These are phyloP conservation scores for Dendrobium catenatum DNA, from an alignment of 106 monocot genomes.

Conservation along the genomic window DNA sequence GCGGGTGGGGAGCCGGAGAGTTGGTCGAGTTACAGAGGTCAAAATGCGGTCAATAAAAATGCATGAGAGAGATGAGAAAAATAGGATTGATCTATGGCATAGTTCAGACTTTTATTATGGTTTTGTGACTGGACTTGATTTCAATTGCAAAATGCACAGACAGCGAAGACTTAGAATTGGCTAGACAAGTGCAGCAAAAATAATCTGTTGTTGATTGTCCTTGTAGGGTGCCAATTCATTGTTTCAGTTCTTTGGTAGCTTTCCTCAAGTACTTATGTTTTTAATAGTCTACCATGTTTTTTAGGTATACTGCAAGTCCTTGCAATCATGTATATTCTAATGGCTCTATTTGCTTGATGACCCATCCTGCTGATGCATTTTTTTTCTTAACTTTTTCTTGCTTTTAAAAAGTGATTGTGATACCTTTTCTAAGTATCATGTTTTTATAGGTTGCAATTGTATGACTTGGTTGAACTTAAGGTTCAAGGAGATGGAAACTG, in stretches of 20 bases:
- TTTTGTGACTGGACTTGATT: too few relatives aligned
- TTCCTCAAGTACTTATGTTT: not conserved
- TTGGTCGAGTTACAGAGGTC: too few relatives aligned
- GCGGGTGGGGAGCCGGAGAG: too few relatives aligned
- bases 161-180: too few relatives aligned
- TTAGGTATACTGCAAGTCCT: not conserved
- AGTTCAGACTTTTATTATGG: too few relatives aligned
- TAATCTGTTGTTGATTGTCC: not conserved
- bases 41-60: too few relatives aligned
- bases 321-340: not conserved
- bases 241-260: not conserved
- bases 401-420: not conserved
- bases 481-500: conserved; percentile 81
- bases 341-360: not conserved
- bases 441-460: conserved; percentile 46
- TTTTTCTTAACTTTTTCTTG: not conserved
- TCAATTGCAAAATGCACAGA: too few relatives aligned
- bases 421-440: not conserved
- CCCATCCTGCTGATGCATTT: not conserved
- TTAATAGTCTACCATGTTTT: not conserved
- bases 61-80: too few relatives aligned
- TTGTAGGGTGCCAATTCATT: not conserved
- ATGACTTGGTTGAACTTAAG: conserved; percentile 60
- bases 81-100: too few relatives aligned
- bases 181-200: too few relatives aligned